These are phyloP conservation scores for Lactarius sp. DNA, from an alignment of 768 basidiomycete species.

Conservation along the genomic window DNA sequence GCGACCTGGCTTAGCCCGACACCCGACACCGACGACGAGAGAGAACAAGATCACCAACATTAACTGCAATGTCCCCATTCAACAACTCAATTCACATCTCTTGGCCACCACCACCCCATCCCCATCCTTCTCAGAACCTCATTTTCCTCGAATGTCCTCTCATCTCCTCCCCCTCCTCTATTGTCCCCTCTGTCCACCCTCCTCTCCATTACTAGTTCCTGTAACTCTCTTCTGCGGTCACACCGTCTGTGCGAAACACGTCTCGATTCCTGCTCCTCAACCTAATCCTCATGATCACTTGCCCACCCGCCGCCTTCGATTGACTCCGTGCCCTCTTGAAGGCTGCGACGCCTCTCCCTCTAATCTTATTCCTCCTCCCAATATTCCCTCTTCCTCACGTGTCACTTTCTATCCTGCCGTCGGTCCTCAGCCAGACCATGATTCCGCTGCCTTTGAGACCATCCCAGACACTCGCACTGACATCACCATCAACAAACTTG, in stretches of 20 bases:
- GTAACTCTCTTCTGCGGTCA: conserved; percentile 78
- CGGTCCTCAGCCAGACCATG: conserved; percentile 15
- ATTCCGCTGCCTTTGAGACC: conserved; percentile 19
- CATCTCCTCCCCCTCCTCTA: conserved; percentile 38
- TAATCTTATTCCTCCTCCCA: conserved; percentile 29
- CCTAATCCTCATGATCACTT: conserved; percentile 24
- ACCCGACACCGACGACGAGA: background rate
- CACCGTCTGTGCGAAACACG: conserved; percentile 55
- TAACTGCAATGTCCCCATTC: conserved; percentile 15
- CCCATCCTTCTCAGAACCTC: background rate
- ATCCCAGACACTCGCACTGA: conserved; percentile 36
- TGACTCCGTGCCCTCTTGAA: conserved; percentile 34
- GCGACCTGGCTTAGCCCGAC: background rate
- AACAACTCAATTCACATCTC: conserved; percentile 8
- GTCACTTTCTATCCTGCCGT: conserved; percentile 37
- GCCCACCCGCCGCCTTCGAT: conserved; percentile 3
- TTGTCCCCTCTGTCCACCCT: conserved; percentile 51
- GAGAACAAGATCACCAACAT: conserved; percentile 17
- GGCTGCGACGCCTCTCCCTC: conserved; percentile 31
- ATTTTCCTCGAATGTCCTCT: conserved; percentile 14
- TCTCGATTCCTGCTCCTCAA: conserved; percentile 24
- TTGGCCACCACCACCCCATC: conserved; percentile 12
- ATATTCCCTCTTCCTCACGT: conserved; percentile 40
- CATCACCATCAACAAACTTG: conserved; percentile 54
- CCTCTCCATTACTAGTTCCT: conserved; percentile 39